Evolutionary conservation across 768 basidiomycete genomes (phyloP).

Genomic region (Guyanaporus albipodus): DNA sequence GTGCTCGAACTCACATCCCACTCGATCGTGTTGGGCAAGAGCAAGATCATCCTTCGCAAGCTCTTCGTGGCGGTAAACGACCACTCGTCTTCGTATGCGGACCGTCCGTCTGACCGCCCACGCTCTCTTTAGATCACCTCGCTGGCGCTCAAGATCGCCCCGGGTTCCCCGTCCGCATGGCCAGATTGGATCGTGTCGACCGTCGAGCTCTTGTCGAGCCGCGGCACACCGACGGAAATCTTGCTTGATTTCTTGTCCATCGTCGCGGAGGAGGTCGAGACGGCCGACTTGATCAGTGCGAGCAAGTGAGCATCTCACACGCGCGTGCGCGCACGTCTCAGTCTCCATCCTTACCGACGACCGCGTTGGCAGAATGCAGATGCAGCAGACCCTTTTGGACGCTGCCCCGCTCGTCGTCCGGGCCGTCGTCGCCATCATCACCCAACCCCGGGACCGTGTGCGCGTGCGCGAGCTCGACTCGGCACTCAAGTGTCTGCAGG

Average conservation of each 20-base stretch:
- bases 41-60: constrained; percentile 77
- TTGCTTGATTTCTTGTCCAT: constrained; percentile 78
- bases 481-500: constrained; percentile 75
- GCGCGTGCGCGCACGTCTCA: neutral
- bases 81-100: neutral
- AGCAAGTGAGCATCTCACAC: constrained; percentile 54
- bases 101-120: constrained; percentile 9
- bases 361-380: constrained; percentile 48
- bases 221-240: constrained; percentile 54
- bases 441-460: constrained; percentile 33
- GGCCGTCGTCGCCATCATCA: constrained; percentile 59
- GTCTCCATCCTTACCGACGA: too few relatives aligned
- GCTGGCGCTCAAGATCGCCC: constrained; percentile 66
- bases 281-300: constrained; percentile 68
- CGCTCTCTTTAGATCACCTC: constrained; percentile 50
- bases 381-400: constrained; percentile 61
- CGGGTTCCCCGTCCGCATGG: constrained; percentile 58
- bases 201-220: constrained; percentile 55
- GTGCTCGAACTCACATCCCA: constrained; percentile 68
- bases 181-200: constrained; percentile 72
- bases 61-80: constrained; percentile 76
- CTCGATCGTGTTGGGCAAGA: constrained; percentile 53
- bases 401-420: constrained; percentile 69
- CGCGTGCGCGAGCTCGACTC: constrained; percentile 50
- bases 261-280: constrained; percentile 75